Evolutionary conservation across 1,139 yeast genomes (phyloP), one percentile per base, ranked within the genome.

Genomic region (Saccharomyces uvarum): DNA sequence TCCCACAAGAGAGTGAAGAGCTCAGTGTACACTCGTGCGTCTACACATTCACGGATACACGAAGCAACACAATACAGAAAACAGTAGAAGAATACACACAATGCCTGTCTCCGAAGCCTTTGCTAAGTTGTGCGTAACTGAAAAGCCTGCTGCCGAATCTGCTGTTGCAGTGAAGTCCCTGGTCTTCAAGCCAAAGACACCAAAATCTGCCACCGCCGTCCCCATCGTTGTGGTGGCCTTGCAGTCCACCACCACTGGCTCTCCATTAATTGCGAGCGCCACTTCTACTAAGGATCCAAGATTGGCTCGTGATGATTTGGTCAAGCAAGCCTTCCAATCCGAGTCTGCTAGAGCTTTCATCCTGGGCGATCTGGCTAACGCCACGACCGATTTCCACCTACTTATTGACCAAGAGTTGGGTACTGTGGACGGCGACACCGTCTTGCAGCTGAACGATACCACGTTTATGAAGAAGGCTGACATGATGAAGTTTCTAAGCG

Each of bases 111-210:
- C 78, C 73, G 81, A 80, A 69, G 73, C 83, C 11, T 78, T 83
- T 64, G 81, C 84, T 49, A 77, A 81, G 53, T 74, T 83, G 62
- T 79, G 85, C 51, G 71, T 82, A 63, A 75, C 62, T 32, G 68
- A 79, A 49, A 73, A 77, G 42, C 76, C 76, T 31, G 66, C 75
- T 48, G 44, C 44, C 19, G 80, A 73, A 42, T 66, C 70, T 47
- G 77, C 81, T 3, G 61, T 71, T 41, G 72, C 81, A 48, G 82
- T 87, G 59, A 89, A 89, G 71, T 80, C 93, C 4, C 77, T 89
- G 61, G 90, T 89, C 33, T 89, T 89, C 79, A 89, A 89, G 75
- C 96, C 96, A 64, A 89, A 89, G 73, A 88, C 96, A 51, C 86
- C 96, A 54, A 89, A 88, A 69, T 74, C 89, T 50, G 90, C 88